Evolutionary conservation across 2,329 filamentous ascomycete species (phyloP).

Genomic region (Venturia effusa): DNA sequence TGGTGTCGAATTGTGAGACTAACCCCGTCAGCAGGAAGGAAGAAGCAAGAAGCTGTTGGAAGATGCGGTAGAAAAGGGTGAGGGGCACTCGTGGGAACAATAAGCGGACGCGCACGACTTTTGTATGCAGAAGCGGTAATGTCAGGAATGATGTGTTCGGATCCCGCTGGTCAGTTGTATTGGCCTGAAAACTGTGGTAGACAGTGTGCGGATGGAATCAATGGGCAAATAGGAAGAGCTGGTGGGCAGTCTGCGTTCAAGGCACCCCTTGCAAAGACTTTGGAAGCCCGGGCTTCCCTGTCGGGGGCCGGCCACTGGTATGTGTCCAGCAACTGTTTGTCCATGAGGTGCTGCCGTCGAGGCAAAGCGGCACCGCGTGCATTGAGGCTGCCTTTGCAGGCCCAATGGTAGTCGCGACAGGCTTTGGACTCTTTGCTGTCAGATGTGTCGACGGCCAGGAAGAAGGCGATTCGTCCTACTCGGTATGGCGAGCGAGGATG

Average conservation of each 20-base stretch:
- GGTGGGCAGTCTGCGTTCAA: background rate
- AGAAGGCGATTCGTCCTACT: too few species aligned
- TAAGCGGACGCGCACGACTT: slow-evolving; percentile 1
- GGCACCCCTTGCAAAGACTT: slow-evolving; percentile 6
- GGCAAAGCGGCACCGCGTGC: slow-evolving; percentile 5
- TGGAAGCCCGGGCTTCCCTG: slow-evolving; percentile 9
- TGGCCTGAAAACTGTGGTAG: slow-evolving; percentile 5
- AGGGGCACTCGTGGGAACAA: background rate
- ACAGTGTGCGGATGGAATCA: slow-evolving; percentile 5
- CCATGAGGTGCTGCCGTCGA: slow-evolving; percentile 4
- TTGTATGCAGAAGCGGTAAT: slow-evolving; percentile 4
- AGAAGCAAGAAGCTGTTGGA: slow-evolving; percentile 2
- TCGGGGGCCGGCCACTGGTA: slow-evolving; percentile 8
- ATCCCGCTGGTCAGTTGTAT: slow-evolving; percentile 3
- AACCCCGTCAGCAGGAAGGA: slow-evolving; percentile 5
- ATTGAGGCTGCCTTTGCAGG: slow-evolving; percentile 7
- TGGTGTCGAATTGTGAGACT: background rate
- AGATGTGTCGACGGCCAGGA: background rate
- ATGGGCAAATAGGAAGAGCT: slow-evolving; percentile 10
- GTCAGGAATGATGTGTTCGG: slow-evolving; percentile 8
- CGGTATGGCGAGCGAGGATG: too few species aligned
- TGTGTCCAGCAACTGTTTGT: slow-evolving; percentile 13
- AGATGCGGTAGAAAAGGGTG: slow-evolving; percentile 1
- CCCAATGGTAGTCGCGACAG: background rate
- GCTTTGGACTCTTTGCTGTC: background rate